Evolutionary conservation across 169 alveolate species (phyloP), one percentile per base, ranked within the genome.

Genomic region (Amoebophrya sp.): DNA sequence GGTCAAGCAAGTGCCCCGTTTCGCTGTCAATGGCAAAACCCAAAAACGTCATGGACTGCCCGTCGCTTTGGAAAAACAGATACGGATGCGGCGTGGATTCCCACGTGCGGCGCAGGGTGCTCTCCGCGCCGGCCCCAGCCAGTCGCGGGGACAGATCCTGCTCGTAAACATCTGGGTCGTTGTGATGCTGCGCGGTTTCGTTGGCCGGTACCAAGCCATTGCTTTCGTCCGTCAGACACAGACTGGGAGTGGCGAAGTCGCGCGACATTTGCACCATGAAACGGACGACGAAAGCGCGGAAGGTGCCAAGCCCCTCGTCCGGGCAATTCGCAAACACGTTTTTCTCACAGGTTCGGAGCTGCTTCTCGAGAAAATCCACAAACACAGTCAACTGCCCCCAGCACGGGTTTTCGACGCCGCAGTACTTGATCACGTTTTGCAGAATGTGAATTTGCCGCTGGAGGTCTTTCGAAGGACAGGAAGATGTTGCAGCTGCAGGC

Each of bases 191-290:
- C n/a, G n/a, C n/a, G n/a, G n/a, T n/a, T n/a, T n/a, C n/a, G n/a
- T n/a, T n/a, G n/a, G n/a, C 83, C 83, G 83, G 32, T 66, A 25
- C 83, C 83, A 25, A 2, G 12, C 2, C 83, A 2, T 7, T 66
- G 83, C 83, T 66, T 25, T 66, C 83, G 83, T 66, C 83, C 32
- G 83, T 7, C 83, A 7, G 83, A 0, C 35, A 2, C 32, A 66
- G 83, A 25, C 83, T 66, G 32, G 83, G 83, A 18, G 83, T 66
- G 35, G 83, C 83, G 83, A 66, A 66, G 35, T 66, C 83, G 83
- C 83, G 83, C 32, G 32, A 7, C 83, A 66, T 66, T 25, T 66
- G 83, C 10, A 66, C 83, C 83, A 66, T 66, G 83, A 66, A 66
- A 2, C 83, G 83, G 35, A 66, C 83, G 7, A 66, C 83, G 83